Percentiles rank a stretch among this genome's conserved stretches.
phyloP scores from a whole-genome alignment of 2,329 filamentous ascomycete genomes.

The Dactylellina cionopaga region DNA sequence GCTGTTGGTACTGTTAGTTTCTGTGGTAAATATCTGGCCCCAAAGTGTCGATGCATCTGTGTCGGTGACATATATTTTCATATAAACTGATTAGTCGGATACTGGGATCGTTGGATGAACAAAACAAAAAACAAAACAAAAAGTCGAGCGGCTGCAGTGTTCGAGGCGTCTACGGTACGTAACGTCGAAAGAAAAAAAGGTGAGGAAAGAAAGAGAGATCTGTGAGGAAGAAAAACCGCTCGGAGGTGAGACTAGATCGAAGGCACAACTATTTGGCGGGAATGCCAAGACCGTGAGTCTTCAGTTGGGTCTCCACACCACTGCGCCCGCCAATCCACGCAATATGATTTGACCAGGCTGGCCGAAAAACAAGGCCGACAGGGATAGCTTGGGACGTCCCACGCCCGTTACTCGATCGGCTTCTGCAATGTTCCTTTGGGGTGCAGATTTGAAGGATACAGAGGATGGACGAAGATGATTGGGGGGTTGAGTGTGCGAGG shows the following conservation, averaged over 20 bases:
- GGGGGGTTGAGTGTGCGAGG: background rate
- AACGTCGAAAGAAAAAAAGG: conserved; percentile 12
- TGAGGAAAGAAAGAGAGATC: conserved; percentile 4
- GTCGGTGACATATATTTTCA: too few relatives aligned
- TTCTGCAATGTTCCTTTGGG: conserved; percentile 36
- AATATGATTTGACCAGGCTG: conserved; percentile 40
- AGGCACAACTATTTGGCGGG: too few relatives aligned
- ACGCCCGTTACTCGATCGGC: conserved; percentile 18
- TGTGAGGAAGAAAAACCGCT: conserved; percentile 16
- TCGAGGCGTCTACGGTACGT: background rate
- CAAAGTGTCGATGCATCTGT: too few relatives aligned
- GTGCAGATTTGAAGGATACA: background rate
- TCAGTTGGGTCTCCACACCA: conserved; percentile 1
- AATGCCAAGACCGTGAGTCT: conserved; percentile 9
- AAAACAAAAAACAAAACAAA: too few relatives aligned
- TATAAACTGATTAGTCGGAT: too few relatives aligned
- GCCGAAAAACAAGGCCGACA: conserved; percentile 8
- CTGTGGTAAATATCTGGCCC: too few relatives aligned
- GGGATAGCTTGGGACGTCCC: conserved; percentile 3
- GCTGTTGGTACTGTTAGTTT: too few relatives aligned
- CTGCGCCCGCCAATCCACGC: conserved; percentile 30
- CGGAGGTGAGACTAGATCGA: conserved; percentile 25
- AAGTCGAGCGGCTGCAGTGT: background rate
- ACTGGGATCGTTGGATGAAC: too few relatives aligned
- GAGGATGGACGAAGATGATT: background rate